These are phyloP conservation scores for Pittosporum tobira DNA, from an alignment of 129 eudicot genomes.

Conservation along the genomic window DNA sequence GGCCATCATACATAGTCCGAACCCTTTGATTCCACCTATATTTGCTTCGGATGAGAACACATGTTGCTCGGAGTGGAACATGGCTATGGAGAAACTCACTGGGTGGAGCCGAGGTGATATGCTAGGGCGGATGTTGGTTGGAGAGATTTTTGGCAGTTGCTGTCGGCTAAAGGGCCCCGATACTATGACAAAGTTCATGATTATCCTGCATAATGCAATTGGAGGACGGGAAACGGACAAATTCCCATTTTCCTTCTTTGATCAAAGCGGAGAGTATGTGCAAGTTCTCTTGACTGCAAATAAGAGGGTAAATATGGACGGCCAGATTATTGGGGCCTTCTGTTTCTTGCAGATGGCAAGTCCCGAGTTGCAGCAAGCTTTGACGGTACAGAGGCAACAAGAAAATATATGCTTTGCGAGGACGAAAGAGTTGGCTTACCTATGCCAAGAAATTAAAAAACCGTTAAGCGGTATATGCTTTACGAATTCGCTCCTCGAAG, in stretches of 20 bases:
- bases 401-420: conserved; percentile 52
- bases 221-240: conserved; percentile 80
- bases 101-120: conserved; percentile 73
- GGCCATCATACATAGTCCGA: conserved; percentile 75
- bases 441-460: conserved; percentile 77
- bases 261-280: conserved; percentile 64
- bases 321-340: conserved; percentile 71
- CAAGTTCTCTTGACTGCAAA: conserved; percentile 93
- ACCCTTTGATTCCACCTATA: conserved; percentile 89
- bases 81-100: conserved; percentile 92
- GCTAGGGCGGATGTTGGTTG: conserved; percentile 75
- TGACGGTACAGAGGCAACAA: conserved; percentile 67
- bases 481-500: conserved; percentile 76
- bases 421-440: conserved; percentile 88
- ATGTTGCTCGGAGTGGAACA: conserved; percentile 91
- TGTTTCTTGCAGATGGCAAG: conserved; percentile 90
- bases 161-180: conserved; percentile 88
- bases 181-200: conserved; percentile 90
- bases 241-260: conserved; percentile 72
- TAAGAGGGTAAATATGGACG: conserved; percentile 69
- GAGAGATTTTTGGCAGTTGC: conserved; percentile 83
- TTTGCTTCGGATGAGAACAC: conserved; percentile 96
- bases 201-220: conserved; percentile 83
- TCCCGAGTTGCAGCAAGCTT: conserved; percentile 83
- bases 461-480: conserved; percentile 87